Evolutionary conservation across 441 rosid species (phyloP).

Genomic region (Syzygium malaccense): DNA sequence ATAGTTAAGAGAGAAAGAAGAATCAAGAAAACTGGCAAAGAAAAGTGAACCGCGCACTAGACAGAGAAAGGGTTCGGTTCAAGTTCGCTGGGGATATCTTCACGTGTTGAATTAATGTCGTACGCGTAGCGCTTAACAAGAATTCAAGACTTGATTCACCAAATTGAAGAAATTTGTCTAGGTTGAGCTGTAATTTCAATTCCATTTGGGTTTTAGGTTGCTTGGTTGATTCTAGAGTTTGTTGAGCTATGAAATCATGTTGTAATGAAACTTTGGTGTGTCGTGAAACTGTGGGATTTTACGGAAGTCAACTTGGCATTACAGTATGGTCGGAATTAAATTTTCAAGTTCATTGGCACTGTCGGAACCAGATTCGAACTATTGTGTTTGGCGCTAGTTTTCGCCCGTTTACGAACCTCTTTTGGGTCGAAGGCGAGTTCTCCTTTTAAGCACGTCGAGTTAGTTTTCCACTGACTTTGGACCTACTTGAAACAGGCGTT

Average conservation of each 20-base stretch:
- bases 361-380: accelerated
- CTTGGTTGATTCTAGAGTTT: neutral
- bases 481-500: neutral
- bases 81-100: neutral
- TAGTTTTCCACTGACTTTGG: neutral
- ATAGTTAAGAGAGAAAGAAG: neutral
- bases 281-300: neutral
- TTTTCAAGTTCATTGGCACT: neutral
- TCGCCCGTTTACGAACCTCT: neutral
- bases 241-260: neutral
- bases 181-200: neutral
- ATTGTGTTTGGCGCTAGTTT: neutral
- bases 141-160: neutral
- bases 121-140: neutral
- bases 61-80: neutral
- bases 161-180: neutral
- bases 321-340: accelerated
- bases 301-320: neutral
- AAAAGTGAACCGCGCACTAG: neutral
- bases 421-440: neutral
- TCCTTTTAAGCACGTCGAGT: neutral
- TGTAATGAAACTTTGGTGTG: neutral
- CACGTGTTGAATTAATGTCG: neutral
- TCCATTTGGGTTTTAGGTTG: neutral
- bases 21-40: neutral